phyloP scores from a whole-genome alignment of 768 basidiomycete species.

The Chalciporus sphaerocephalus region DNA sequence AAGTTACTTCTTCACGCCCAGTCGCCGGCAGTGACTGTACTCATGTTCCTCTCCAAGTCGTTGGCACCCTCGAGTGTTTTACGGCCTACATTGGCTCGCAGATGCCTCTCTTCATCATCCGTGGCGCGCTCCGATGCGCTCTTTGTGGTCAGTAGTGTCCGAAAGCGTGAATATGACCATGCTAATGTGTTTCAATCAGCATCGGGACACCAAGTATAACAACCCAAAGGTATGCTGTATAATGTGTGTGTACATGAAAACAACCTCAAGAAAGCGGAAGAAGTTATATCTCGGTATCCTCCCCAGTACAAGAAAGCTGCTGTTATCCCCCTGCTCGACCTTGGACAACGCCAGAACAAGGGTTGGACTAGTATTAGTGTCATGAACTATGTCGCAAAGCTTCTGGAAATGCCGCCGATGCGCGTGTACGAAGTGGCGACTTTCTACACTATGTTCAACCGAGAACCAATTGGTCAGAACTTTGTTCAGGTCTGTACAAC shows the following conservation, averaged over 20 bases:
- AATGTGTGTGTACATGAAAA: background rate
- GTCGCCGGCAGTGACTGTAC: background rate
- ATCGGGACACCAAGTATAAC: conserved; percentile 92
- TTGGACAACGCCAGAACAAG: conserved; percentile 96
- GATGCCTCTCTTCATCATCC: conserved; percentile 36
- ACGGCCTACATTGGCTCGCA: conserved; percentile 17
- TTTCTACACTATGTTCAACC: conserved; percentile 99
- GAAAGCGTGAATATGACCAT: conserved; percentile 7
- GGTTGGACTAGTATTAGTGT: conserved; percentile 98
- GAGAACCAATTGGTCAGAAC: conserved; percentile 89
- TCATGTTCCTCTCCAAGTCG: conserved; percentile 23
- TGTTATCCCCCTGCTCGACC: conserved; percentile 92
- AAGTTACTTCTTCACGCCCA: background rate
- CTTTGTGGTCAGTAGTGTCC: conserved; percentile 64
- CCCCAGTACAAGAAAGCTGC: conserved; percentile 99
- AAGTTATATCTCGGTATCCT: conserved; percentile 91
- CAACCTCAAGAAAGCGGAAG: conserved; percentile 80
- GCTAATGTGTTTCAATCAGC: conserved; percentile 45
- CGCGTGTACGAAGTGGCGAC: conserved; percentile 99
- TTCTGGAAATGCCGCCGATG: conserved; percentile 95
- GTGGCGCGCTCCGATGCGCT: conserved; percentile 72
- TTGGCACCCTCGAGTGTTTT: conserved; percentile 10
- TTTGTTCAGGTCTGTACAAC: conserved; percentile 99
- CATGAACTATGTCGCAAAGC: conserved; percentile 96
- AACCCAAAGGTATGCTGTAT: conserved; percentile 69